Evolutionary conservation across 768 basidiomycete genomes (phyloP).

Genomic region (Mycena filopes): DNA sequence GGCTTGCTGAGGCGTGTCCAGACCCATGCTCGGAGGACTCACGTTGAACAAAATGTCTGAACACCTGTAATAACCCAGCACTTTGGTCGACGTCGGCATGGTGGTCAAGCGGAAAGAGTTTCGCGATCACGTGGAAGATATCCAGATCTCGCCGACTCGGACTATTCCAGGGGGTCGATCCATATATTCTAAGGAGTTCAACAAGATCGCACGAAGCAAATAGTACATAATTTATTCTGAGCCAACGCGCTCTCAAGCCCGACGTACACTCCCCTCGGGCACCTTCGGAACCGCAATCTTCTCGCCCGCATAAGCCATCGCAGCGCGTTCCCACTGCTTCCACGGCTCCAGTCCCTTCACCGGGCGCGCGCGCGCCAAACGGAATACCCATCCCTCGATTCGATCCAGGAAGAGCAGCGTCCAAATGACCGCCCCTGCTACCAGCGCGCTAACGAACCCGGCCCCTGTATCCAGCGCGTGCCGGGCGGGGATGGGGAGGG

Average conservation of each 20-base stretch:
- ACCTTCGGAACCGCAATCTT: neutral
- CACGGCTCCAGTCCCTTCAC: slow-evolving; percentile 67
- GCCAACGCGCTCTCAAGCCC: neutral
- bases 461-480: slow-evolving; percentile 43
- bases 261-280: slow-evolving; percentile 7
- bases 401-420: slow-evolving; percentile 42
- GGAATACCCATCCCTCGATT: slow-evolving; percentile 54
- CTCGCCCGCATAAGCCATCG: slow-evolving; percentile 1
- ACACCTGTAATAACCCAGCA: slow-evolving; percentile 83
- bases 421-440: slow-evolving; percentile 36
- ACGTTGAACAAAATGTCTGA: slow-evolving; percentile 83
- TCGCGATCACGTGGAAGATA: too few species aligned
- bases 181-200: too few species aligned
- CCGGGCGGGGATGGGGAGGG: slow-evolving; percentile 33
- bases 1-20: neutral
- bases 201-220: too few species aligned
- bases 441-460: slow-evolving; percentile 24
- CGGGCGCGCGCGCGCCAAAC: slow-evolving; percentile 52
- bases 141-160: too few species aligned
- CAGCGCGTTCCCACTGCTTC: slow-evolving; percentile 57
- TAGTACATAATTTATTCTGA: too few species aligned
- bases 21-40: neutral
- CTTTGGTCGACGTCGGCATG: slow-evolving; percentile 2
- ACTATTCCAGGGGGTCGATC: too few species aligned
- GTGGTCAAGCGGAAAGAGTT: too few species aligned